Base-by-base conservation (phyloP, 2,329 filamentous ascomycete genomes). In the Pezicula neosporulosa region DNA sequence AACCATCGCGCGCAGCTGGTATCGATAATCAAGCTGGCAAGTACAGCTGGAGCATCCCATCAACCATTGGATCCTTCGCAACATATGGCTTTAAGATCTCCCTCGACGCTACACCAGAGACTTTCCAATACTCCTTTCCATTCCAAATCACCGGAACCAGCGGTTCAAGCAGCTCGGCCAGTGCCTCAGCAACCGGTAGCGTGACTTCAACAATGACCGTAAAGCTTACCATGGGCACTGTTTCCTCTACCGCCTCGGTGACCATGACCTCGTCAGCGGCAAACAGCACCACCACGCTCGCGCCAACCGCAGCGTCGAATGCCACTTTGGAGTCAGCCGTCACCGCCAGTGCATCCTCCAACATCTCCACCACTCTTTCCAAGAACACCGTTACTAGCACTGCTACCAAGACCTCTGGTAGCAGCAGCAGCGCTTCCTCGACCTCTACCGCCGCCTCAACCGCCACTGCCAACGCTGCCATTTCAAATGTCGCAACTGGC, bases 51-150 rank as follows among this genome's bases (percentile, higher is more conserved):
- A 56, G 62, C 21, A 72, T 85, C 47, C 71, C 70, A 63, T 61
- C 70, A 53, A 56, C 63, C 27, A 72, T 79, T 27, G 77, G 75
- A 55, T 61, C 61, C 51, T 63, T 71, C 38, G 70, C 69, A 48
- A 73, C 75, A 62, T 86, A 85, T 68, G 83, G 82, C 58, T 71
- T 86, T 65, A 71, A 74, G 69, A 71, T 86, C 68, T 66, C 66
- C 56, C 72, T 76, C 35, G 74, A 78, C 59, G 68, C 66, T 56
- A 64, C 82, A 69, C 49, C 70, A 19, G 56, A 46, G 10, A 68
- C 75, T 63, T 82, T 80, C 76, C 81, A 86, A 75, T 85, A 78
- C 76, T 82, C 80, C 51, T 77, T 77, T 72, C 80, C 80, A 60
- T 86, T 86, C 63, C 55, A 59, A 49, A 60, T 68, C 47, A 43